Base-by-base conservation (phyloP, 2,329 filamentous ascomycete species). In the Xylariaceae sp. region DNA sequence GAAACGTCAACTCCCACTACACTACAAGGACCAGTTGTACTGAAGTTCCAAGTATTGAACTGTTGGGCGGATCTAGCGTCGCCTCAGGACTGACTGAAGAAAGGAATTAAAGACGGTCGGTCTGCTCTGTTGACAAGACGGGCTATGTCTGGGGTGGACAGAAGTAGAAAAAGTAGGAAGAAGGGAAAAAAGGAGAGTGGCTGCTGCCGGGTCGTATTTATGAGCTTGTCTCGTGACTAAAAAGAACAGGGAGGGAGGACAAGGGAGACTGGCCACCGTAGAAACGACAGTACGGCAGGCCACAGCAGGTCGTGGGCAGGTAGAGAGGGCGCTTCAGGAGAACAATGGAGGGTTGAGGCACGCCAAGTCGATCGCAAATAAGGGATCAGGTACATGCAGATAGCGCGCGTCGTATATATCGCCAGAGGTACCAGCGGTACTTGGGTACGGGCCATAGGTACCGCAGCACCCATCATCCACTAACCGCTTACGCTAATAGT, bases 191-290 rank as follows among this genome's bases (percentile, higher is more conserved):
- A 69, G 63, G 65, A 67, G 56, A 67, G 69, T 62, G 68, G 67
- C 68, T 67, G 59, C 67, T 67, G 62, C 64, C 63, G 68, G 66
- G 64, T 67, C 63, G 69, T 72, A 73, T 72, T 73, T 72, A 71
- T 71, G 23, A 30, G 23, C 23, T 61, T 69, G 69, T 70, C 68
- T 70, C 63, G 69, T 68, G 69, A 69, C 63, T 58, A 57, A 57
- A 42, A 42, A 30, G 57, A 56, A 23, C 62, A 59, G 61, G 63
- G 61, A 59, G 60, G 60, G 60, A 58, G 60, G 58, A 58, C 61
- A 61, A 64, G 64, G 62, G 59, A 60, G 58, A 42, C 55, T 57
- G 55, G 53, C 52, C 60, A 58, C 56, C 52, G 39, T 39, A 47
- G 35, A 58, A 52, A 58, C 55, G 51, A 62, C 45, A 62, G 48